phyloP scores from a whole-genome alignment of 2,329 filamentous ascomycete species.

The Pseudocercospora fuligena region DNA sequence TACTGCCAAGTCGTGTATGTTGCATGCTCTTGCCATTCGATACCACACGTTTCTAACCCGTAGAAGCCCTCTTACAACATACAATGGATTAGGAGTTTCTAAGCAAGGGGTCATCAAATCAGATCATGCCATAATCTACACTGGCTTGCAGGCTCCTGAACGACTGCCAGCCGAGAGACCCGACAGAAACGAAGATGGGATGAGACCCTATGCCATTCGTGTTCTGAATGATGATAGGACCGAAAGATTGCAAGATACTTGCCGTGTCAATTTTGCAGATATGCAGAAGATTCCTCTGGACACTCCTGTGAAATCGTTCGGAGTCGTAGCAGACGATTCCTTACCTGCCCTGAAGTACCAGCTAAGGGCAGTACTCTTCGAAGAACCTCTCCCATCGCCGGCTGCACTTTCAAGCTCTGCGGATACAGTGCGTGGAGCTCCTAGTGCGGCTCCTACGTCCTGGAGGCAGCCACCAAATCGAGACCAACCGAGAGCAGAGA shows the following conservation, averaged over 20 bases:
- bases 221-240: constrained; percentile 18
- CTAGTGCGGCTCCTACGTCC: too few relatives aligned
- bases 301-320: constrained; percentile 31
- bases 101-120: constrained; percentile 27
- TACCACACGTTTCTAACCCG: too few relatives aligned
- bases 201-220: constrained; percentile 28
- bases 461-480: too few relatives aligned
- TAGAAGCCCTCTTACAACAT: constrained; percentile 36
- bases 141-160: constrained; percentile 13
- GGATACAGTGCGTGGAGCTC: too few relatives aligned
- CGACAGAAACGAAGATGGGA: constrained; percentile 13
- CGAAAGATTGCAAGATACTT: constrained; percentile 10
- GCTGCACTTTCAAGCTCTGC: too few relatives aligned
- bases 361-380: too few relatives aligned
- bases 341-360: too few relatives aligned
- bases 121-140: constrained; percentile 38
- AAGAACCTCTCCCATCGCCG: too few relatives aligned
- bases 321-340: too few relatives aligned
- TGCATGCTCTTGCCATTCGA: too few relatives aligned
- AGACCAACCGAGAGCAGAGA: too few relatives aligned
- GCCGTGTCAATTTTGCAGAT: constrained; percentile 13
- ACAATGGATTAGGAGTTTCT: constrained; percentile 28
- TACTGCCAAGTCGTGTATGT: too few relatives aligned
- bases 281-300: constrained; percentile 33
- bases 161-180: constrained; percentile 15